Conservation (phyloP, 352 stramenopile species). For the Aphanomyces euteiches region DNA sequence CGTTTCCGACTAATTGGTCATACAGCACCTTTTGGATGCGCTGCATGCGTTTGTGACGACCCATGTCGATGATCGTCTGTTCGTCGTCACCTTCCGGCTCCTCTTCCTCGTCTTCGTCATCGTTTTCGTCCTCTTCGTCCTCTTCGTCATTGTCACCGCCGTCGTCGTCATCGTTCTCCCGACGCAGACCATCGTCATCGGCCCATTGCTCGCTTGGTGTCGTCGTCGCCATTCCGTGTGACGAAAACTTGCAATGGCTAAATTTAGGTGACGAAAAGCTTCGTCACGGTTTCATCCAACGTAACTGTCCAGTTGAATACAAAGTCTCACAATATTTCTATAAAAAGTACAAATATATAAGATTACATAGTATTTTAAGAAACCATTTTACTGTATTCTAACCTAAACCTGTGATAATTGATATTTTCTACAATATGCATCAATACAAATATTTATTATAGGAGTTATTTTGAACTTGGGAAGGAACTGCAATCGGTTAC, state of each 20-base stretch:
- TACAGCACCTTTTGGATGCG: slow-evolving; percentile 81
- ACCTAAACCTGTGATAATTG: too few relatives aligned
- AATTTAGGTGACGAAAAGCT: too few relatives aligned
- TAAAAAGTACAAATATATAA: too few relatives aligned
- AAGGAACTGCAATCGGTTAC: too few relatives aligned
- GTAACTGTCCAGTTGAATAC: too few relatives aligned
- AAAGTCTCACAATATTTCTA: too few relatives aligned
- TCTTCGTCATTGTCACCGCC: neutral
- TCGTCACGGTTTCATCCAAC: too few relatives aligned
- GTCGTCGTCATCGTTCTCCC: neutral
- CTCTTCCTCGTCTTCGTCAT: slow-evolving; percentile 50
- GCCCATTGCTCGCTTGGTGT: neutral
- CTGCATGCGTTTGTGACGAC: slow-evolving; percentile 73
- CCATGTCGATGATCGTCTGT: slow-evolving; percentile 81
- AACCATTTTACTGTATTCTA: too few relatives aligned
- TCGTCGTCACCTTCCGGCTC: slow-evolving; percentile 60
- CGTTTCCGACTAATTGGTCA: slow-evolving; percentile 71
- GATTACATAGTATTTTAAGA: too few relatives aligned
- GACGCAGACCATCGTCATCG: neutral
- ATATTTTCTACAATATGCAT: too few relatives aligned
- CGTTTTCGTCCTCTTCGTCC: slow-evolving; percentile 28
- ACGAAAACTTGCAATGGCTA: neutral
- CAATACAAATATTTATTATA: too few relatives aligned
- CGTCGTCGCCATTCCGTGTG: slow-evolving; percentile 1
- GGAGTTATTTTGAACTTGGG: too few relatives aligned